Evolutionary conservation across 345 rosid genomes (phyloP), one percentile per base, ranked within the genome.

Genomic region (Populus pruinosa): DNA sequence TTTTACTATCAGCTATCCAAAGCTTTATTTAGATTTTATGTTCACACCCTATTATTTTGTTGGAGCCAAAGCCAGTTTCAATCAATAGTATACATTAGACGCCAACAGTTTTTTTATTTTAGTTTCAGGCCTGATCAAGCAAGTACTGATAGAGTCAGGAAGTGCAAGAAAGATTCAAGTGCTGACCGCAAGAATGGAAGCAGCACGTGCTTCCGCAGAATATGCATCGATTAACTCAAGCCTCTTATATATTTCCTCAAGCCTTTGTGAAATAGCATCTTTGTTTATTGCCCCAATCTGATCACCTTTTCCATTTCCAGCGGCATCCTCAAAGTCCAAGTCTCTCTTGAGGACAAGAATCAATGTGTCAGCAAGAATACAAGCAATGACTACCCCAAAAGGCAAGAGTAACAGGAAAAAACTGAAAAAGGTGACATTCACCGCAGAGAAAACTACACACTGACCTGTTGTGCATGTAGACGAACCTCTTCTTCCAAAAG

Each of bases 151-250:
- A 44, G 18, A 23, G 31, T 43, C 76, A 77, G 39, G 50, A 79
- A 76, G 33, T 36, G 55, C 35, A 18, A n/a, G 75, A 71, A 64
- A 44, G 38, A 70, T 39, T 38, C 7, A 67, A 75, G 31, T 64
- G 88, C 94, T 81, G 80, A 93, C 99, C 29, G 98, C 97, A 84
- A 96, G 97, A 86, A 96, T 93, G 80, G 98, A 87, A 82, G 98
- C 96, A 78, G 98, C 97, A 50, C 97, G 96, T 76, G 98, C 88
- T 86, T 96, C 98, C 14, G 99, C 94, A 77, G 99, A 85, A 83
- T 96, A 79, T 68, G 97, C 98, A 89, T 92, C 99, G 80, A 96
- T 96, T 62, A 82, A 82, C 83, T 88, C 97, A 75, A 96, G 98
- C 83, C 97, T 92, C 87, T 93, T 96, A 90, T 96, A 96, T 87